Base-by-base conservation (phyloP, 2,329 filamentous ascomycete species). In the Cladosporium sp. region DNA sequence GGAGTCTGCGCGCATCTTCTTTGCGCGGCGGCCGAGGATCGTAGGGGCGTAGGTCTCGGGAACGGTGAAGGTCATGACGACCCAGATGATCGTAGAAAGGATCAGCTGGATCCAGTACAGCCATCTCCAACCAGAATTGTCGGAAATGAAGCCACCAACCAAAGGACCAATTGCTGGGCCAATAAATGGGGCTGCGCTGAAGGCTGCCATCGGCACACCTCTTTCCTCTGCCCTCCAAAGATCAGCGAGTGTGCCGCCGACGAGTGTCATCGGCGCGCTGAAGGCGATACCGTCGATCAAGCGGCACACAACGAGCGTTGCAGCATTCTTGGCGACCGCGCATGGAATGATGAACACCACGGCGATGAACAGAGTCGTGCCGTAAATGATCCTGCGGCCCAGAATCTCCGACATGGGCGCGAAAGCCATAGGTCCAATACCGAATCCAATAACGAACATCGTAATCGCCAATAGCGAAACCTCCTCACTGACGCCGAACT, bases 31-130 rank as follows among this genome's bases (percentile, higher is more conserved):
- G 11, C 86, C 85, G 18, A 97, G 85, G 60, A 97, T 88, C 0
- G 87, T 90, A 0, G 93, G 92, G 0, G 92, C 89, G 76, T 95
- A 96, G 0, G 93, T 97, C 78, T 96, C 93, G 1, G 92, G 91
- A 0, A 96, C 89, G n/a, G 91, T 95, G 78, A 96, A 93, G 33
- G 89, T 89, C 77, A 95, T 93, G 67, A 94, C 76, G 21, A 90
- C 67, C 87, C 90, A 95, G 71, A 89, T 85, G 58, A 89, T 75
- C 16, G 83, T 88, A 29, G 90, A 82, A 14, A 95, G 75, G 73
- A 96, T 96, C 12, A 95, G 81, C 74, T 94, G 91, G 71, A 96
- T 86, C 89, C 91, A 94, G 80, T 95, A 95, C 0, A 95, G 82
- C 75, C 75, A 77, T 46, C 75, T 67, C 75, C 75, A 77, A 44